Evolutionary conservation across 2,329 filamentous ascomycete species (phyloP), one percentile per base, ranked within the genome.

Genomic region (Corniculantispora saksenae): DNA sequence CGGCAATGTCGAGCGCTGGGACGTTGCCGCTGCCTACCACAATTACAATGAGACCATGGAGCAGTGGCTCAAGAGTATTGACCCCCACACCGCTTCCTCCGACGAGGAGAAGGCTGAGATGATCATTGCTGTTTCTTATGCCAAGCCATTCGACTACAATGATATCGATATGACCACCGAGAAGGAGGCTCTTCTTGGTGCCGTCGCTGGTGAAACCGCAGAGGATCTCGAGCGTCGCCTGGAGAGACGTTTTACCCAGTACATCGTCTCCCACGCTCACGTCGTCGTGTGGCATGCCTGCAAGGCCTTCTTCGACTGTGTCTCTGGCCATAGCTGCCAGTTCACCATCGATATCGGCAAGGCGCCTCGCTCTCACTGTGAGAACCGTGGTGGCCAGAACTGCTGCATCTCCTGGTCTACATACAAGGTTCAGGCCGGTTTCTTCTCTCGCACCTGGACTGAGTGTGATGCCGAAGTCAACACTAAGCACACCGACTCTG

Each of bases 381-480:
- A 56, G 29, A 56, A 56, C 29, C 27, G 21, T 5, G 53, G 53
- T 19, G 53, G 53, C 25, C 6, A 56, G 53, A 56, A 56, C n/a
- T 56, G 53, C 27, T 56, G 53, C 29, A 56, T 56, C 29, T 56
- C 53, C 29, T 56, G 53, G 53, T 56, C 53, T 6, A 56, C 27
- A 9, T 56, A 56, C 53, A 56, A 56, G 27, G 53, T 56, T 5
- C 53, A 56, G 53, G 53, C 53, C 19, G 53, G 53, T 10, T 56
- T 56, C 53, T 56, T 56, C 53, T 19, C 10, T 19, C 29, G 27
- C 25, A 56, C 53, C 17, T 56, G 53, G 53, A 38, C 29, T 12
- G 27, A 56, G 17, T 56, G 53, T 21, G 29, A 56, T 19, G 53
- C 53, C 21, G 53, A 32, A 19, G 53, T 56, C 15, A 21, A 56